Evolutionary conservation across 169 alveolate species (phyloP), one percentile per base, ranked within the genome.

Genomic region (Theileria luwenshuni): DNA sequence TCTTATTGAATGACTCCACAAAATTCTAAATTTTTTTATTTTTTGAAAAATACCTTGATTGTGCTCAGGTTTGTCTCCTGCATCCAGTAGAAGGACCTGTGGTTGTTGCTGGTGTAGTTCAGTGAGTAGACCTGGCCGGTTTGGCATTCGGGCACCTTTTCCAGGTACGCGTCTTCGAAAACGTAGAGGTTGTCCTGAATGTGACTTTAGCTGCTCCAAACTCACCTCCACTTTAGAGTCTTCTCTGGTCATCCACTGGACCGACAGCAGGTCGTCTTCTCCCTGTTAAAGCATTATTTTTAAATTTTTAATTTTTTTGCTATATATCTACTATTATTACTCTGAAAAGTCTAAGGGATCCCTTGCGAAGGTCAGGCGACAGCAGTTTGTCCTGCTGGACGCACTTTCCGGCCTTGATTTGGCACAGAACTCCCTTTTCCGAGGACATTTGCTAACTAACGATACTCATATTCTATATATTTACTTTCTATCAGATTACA

Each of bases 11-110:
- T 23, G 72, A 43, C 38, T 62, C 72, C 47, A 62, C 72, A 13
- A 62, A 62, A 35, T 27, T 62, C 72, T 62, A 45, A 62, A 45
- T 38, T 38, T 7, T 51, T 51, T 8, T 51, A 51, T 51, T 21
- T 51, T 12, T 21, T 10, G 19, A 19, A 15, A n/a, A 60, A 23
- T 69, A 76, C 86, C 76, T 71, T 70, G 56, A 79, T 79, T n/a
- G 54, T 51, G 0, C 33, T 28, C 2, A 33, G 32, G 12, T 84
- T 59, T 28, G 88, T 54, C 61, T 84, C 88, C 71, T 84, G 91
- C 89, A 84, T 84, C 91, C 91, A 84, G 76, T 68, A 84, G 35
- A 84, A 76, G 63, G 74, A 27, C 65, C 67, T 54, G 64, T 72
- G 80, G 76, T 49, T 73, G 35, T 73, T 84, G 33, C 71, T 74